Evolutionary conservation across 2,329 filamentous ascomycete species (phyloP), one percentile per base, ranked within the genome.

Genomic region (Piedraia hortae): DNA sequence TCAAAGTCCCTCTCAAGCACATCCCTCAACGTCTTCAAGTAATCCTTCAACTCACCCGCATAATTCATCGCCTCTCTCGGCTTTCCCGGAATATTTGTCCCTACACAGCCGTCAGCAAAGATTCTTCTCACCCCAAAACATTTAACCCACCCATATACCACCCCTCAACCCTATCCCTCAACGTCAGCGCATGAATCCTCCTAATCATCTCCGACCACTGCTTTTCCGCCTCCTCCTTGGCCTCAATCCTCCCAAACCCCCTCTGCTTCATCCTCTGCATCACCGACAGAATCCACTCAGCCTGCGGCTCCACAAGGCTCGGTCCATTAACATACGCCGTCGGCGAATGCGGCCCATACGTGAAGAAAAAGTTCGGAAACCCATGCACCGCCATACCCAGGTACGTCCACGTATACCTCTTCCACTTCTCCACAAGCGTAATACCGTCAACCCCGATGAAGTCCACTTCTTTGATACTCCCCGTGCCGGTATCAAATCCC

Each of bases 251-350:
- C 19, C 39, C 39, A 22, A 46, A 44, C 4, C 40, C 39, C 20
- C 49, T 36, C 6, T 42, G 35, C 19, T 39, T 34, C 5, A 47
- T 32, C 32, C 46, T 46, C 16, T 39, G 36, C 25, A 53, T 43
- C 4, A 46, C 42, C 20, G 49, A 41, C 10, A 50, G 35, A 21
- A 53, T 51, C 43, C 45, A 53, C 21, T 53, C 46, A 14, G 41
- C 45, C 30, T 54, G 49, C 4, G 42, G 37, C 27, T 53, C 48
- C 11, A 50, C 34, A 25, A 48, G 51, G 6, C 38, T 46, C 2
- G 50, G 50, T 0, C 50, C 50, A 21, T 54, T 54, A 17, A 39
- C 42, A 23, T 51, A 50, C 2, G 47, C 47, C 1, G 50, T 52
- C 1, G 48, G 50, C 10, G 31, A 27, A 49, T 46, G 20, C 1